These are phyloP conservation scores for Priceomyces carsonii DNA, from an alignment of 805 yeast genomes.

Conservation along the genomic window DNA sequence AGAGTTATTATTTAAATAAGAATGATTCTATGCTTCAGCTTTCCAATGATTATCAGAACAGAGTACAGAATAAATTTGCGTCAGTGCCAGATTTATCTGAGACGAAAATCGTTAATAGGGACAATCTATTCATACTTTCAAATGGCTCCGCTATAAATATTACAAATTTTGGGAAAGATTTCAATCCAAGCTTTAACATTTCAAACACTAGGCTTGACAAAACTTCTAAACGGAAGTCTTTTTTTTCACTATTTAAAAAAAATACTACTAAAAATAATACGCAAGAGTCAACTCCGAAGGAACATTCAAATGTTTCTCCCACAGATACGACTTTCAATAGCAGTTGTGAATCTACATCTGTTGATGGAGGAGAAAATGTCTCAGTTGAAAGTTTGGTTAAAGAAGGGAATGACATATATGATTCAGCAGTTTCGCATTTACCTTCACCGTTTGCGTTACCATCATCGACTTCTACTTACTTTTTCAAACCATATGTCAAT, in stretches of 20 bases:
- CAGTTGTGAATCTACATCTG: too few relatives aligned
- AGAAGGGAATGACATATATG: conserved; percentile 1
- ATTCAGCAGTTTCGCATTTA: conserved; percentile 16
- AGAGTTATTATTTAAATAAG: neutral
- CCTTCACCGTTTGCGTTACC: conserved; percentile 49
- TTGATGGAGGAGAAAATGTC: too few relatives aligned
- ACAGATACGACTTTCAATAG: too few relatives aligned
- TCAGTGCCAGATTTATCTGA: conserved; percentile 18
- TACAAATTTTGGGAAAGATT: conserved; percentile 37
- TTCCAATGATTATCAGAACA: conserved; percentile 7
- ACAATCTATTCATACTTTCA: conserved; percentile 16
- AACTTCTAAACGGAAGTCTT: conserved; percentile 26
- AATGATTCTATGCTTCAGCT: conserved; percentile 1
- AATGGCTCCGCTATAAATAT: conserved; percentile 42
- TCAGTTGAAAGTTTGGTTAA: too few relatives aligned
- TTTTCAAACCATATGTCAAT: conserved; percentile 32
- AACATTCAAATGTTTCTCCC: conserved; percentile 1
- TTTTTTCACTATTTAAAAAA: conserved; percentile 38
- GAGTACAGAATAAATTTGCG: conserved; percentile 10
- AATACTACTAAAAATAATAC: conserved; percentile 8
- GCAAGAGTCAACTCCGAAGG: neutral
- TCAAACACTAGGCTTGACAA: conserved; percentile 7
- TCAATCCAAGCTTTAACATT: conserved; percentile 37
- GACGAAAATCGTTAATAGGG: conserved; percentile 3
- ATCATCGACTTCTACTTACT: conserved; percentile 40